phyloP scores from a whole-genome alignment of 768 basidiomycete genomes.

The Kwoniella pini region DNA sequence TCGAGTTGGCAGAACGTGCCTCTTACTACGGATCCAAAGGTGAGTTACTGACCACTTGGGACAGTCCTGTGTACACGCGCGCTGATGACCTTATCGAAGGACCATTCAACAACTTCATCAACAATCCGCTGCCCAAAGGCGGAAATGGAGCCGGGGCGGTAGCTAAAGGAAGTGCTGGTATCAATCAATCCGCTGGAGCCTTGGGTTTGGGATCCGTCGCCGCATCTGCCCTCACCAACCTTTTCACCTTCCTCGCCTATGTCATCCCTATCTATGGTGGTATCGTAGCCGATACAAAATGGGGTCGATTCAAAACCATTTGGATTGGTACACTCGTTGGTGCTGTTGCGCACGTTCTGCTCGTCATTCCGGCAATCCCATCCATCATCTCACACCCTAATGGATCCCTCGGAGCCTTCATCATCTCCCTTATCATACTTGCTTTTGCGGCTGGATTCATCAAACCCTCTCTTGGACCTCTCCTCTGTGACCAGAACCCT shows the following conservation, averaged over 20 bases:
- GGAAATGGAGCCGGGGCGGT: conserved; percentile 49
- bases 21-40: conserved; percentile 41
- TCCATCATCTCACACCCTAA: conserved; percentile 37
- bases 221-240: conserved; percentile 32
- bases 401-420: conserved; percentile 38
- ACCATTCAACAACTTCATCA: conserved; percentile 28
- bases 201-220: conserved; percentile 40
- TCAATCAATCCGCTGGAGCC: conserved; percentile 41
- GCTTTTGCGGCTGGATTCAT: conserved; percentile 52
- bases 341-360: conserved; percentile 44
- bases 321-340: conserved; percentile 43
- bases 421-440: conserved; percentile 44
- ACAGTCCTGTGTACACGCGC: conserved; percentile 35
- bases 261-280: conserved; percentile 46
- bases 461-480: conserved; percentile 52
- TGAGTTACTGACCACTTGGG: background rate
- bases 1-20: conserved; percentile 52
- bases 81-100: background rate
- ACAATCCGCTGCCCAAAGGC: conserved; percentile 39
- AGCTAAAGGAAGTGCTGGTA: conserved; percentile 26
- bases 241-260: conserved; percentile 51
- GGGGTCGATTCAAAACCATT: conserved; percentile 53
- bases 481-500: conserved; percentile 53
- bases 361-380: conserved; percentile 49
- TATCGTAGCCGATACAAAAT: conserved; percentile 51